phyloP scores from a whole-genome alignment of 2,329 filamentous ascomycete genomes.

The Penicillium sp. region DNA sequence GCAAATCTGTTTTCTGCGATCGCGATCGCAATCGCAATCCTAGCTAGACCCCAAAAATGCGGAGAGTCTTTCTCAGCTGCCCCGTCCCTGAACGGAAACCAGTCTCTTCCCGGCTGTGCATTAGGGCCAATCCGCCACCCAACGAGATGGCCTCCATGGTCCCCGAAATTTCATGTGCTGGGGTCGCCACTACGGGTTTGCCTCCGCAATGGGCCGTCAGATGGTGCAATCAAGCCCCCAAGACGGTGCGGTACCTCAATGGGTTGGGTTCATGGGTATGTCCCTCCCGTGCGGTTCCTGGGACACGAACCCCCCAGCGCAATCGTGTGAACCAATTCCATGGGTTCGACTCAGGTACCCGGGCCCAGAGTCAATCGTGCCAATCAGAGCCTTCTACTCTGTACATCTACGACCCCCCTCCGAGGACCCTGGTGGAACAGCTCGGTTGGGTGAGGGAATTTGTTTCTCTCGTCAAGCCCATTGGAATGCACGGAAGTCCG shows the following conservation, averaged over 20 bases:
- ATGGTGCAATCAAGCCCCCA: slow-evolving; percentile 2
- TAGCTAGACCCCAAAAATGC: slow-evolving; percentile 16
- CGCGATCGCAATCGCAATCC: slow-evolving; percentile 1
- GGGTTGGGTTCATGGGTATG: too few relatives aligned
- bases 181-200: background rate
- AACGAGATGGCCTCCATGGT: slow-evolving; percentile 5
- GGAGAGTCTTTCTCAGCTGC: slow-evolving; percentile 5
- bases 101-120: slow-evolving; percentile 9
- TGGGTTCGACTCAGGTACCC: slow-evolving; percentile 14
- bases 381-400: background rate
- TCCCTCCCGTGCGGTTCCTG: background rate
- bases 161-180: slow-evolving; percentile 5
- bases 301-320: slow-evolving; percentile 15
- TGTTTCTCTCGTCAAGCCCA: background rate
- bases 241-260: background rate
- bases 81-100: slow-evolving; percentile 3
- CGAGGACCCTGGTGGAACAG: slow-evolving; percentile 1
- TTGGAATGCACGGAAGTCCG: slow-evolving; percentile 8
- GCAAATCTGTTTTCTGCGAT: background rate
- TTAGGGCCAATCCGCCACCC: slow-evolving; percentile 7
- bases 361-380: background rate
- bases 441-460: background rate
- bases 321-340: slow-evolving; percentile 14
- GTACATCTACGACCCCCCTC: background rate
- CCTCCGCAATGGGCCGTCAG: background rate